Evolutionary conservation across 1,284 basidiomycete genomes (phyloP), one percentile per base, ranked within the genome.

Genomic region (Cryptococcus hybrid): DNA sequence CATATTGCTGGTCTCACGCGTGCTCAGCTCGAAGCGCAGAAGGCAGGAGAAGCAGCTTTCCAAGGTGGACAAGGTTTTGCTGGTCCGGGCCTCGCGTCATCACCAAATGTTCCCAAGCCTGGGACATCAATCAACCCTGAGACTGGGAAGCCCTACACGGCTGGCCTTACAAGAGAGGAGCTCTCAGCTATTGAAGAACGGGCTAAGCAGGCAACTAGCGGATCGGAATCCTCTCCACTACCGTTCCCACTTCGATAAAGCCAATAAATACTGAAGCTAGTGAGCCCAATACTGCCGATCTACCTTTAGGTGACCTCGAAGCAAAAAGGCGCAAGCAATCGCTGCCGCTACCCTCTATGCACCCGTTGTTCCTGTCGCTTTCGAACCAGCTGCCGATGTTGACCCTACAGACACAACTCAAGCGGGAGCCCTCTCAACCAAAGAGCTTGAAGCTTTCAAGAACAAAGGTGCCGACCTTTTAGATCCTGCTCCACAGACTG

Each of bases 91-190:
- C 57, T 70, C 8, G 57, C 38, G 24, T 56, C 60, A 13, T 64
- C 61, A 9, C 60, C 68, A 13, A 61, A 63, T 50, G 68, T 70
- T 2, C 68, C 68, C 15, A 55, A 51, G 15, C 60, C 68, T 2
- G 68, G 68, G 18, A 56, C 59, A 6, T 51, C 58, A 5, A 69
- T 72, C 59, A 58, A 75, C 52, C 69, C 73, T 8, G 61, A 52
- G 2, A 75, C 73, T 0, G 69, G 71, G 15, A 60, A 67, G 47
- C 68, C 71, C 2, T 61, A 70, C 55, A 63, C 63, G 0, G 69
- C 71, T 7, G 74, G 73, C 12, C 42, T 73, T 13, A 76, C 74
- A 9, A 64, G 69, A 12, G 72, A 60, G 2, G 69, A 76, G 60
- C 60, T 76, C 7, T 61, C 65, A 11, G 64, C 59, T 11, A 70